Base-by-base conservation (phyloP, 192 early-diverging fungal genomes). In the Backusella westeae region DNA sequence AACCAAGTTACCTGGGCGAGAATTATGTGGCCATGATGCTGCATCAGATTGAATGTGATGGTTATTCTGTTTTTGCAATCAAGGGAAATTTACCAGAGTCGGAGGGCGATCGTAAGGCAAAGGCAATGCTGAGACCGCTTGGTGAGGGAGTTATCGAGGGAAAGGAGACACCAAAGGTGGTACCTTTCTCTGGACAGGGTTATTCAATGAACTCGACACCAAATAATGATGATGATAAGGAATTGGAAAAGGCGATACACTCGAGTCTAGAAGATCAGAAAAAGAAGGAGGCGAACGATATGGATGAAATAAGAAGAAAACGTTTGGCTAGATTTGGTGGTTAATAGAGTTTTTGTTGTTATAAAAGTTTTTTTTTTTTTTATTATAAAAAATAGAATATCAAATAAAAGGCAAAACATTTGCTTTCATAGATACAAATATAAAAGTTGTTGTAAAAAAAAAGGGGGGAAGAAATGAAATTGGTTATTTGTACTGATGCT, bases 21-120 rank as follows among this genome's bases (percentile, higher is more conserved):
- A 94, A 89, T 4, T 95, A 90, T 77, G 75, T 95, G 69, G 86
- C 83, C 12, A 82, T 87, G 79, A 79, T 87, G 3, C 71, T 87
- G 19, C 85, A 78, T 14, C 89, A 87, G 69, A 75, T 89, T 7
- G 77, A 88, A 35, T 75, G 69, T 23, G 86, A 86, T 53, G 75
- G 75, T 1, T 81, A 81, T 65, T 81, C 80, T 17, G 66, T 81
- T 12, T 81, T 81, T 81, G 76, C 73, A 2, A 73, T 77, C 17
- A 46, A 71, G 15, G 80, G 80, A 6, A 32, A 9, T 35, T 56
- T 77, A n/a, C 56, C 71, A 8, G 53, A 49, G 3, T 74, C 67
- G 29, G 19, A 26, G 4, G 80, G 75, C 15, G 80, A 81, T 66
- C 15, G 68, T 15, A 52, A 42, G 12, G 71, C 80, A 35, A 52